phyloP scores from a whole-genome alignment of 495 filamentous ascomycete genomes.

The Elasticomyces elasticus region DNA sequence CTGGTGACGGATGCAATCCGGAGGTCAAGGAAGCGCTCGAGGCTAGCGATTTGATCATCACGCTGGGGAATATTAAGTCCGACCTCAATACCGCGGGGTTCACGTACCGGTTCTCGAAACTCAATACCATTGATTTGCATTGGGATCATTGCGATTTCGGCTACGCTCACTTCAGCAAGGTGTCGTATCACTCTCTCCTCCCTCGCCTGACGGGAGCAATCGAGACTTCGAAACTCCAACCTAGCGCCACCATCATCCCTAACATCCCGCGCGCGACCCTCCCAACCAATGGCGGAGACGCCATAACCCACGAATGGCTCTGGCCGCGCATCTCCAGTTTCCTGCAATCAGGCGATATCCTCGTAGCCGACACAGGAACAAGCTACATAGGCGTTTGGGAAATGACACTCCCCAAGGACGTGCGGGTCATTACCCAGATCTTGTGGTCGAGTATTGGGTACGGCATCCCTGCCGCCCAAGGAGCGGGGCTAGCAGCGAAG shows the following conservation, averaged over 20 bases:
- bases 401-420: constrained; percentile 64
- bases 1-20: constrained; percentile 63
- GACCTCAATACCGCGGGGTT: constrained; percentile 92
- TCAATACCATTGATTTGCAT: constrained; percentile 8
- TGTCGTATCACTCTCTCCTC: constrained; percentile 27
- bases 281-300: constrained; percentile 6
- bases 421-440: constrained; percentile 71
- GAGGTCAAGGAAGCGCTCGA: constrained; percentile 68
- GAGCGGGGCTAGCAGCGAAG: constrained; percentile 39
- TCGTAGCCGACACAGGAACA: constrained; percentile 84
- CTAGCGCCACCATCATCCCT: constrained; percentile 38
- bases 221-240: constrained; percentile 40
- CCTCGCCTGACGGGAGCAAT: constrained; percentile 31
- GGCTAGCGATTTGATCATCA: constrained; percentile 70
- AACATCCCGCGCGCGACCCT: constrained; percentile 30
- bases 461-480: constrained; percentile 30
- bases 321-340: constrained; percentile 77
- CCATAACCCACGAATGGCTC: constrained; percentile 75
- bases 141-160: constrained; percentile 59
- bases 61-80: constrained; percentile 71
- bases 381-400: constrained; percentile 87
- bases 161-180: constrained; percentile 23
- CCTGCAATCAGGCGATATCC: constrained; percentile 62
- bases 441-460: constrained; percentile 34
- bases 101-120: constrained; percentile 65